Evolutionary conservation across 169 alveolate genomes (phyloP), one percentile per base, ranked within the genome.

Genomic region (Plasmodium inui): DNA sequence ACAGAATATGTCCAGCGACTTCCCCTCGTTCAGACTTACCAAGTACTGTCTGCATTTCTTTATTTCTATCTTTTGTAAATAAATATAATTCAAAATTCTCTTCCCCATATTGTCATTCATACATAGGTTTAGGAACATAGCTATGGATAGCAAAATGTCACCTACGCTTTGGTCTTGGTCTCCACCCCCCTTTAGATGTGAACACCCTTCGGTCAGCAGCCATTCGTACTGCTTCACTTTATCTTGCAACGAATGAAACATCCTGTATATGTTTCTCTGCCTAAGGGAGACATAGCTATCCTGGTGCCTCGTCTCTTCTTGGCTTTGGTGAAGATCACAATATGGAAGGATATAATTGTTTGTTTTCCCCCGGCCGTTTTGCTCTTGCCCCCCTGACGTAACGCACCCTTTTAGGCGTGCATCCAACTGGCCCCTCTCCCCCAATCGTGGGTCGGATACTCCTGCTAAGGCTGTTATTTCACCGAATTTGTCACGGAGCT

Each of bases 1-100:
- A 61, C 37, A 37, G 1, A 85, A 32, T 6, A 73, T 41, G 14
- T 73, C 28, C 22, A 73, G 19, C 26, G 78, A 28, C 22, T 26
- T 85, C 37, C 26, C 84, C 9, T 70, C 30, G 12, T 82, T 71
- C 19, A 44, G 17, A 57, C 32, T 71, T 89, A 41, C 83, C 57
- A 91, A 3, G 30, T 91, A 91, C 78, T 91, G 81, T 82, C 28
- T 72, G 28, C 76, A 70, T 41, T 91, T 91, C 76, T 81, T 91
- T 72, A 91, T n/a, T 91, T 82, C 71, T 22, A 91, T 46, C 28
- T 50, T 82, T 30, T 50, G 30, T 53, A 91, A 91, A 57, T 72
- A 82, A 28, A 91, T 91, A 91, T 91, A 91, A 91, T 91, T 91
- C 14, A 91, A n/a, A 71, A 91, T 91, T 34, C 95, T 70, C 78